Conservation (phyloP, 1,284 basidiomycete genomes). For the Ceratobasidium sp. region DNA sequence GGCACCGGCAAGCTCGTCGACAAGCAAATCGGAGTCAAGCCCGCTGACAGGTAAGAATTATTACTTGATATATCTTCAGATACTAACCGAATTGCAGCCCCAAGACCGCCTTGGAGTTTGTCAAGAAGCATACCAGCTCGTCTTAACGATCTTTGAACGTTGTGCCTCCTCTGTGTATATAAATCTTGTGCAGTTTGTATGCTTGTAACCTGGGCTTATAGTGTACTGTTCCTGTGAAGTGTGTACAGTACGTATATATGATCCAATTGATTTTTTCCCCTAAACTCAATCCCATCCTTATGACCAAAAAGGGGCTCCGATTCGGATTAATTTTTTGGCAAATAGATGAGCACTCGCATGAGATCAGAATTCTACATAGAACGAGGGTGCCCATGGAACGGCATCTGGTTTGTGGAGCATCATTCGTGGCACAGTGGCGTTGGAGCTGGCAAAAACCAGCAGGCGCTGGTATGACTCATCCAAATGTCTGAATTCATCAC, state of each 20-base stretch:
- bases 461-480: no score
- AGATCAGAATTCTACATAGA: no score
- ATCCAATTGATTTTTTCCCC: conserved; percentile 17
- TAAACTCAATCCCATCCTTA: no score
- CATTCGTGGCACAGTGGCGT: no score
- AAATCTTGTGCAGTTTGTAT: conserved; percentile 6
- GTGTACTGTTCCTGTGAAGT: conserved; percentile 10
- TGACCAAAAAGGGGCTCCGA: no score
- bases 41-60: conserved; percentile 71
- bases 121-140: conserved; percentile 46
- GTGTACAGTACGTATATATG: conserved; percentile 25
- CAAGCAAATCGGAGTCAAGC: conserved; percentile 82
- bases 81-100: conserved; percentile 46
- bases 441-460: no score
- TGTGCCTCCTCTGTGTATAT: conserved; percentile 24
- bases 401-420: no score
- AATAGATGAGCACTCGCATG: no score
- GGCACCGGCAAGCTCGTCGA: conserved; percentile 81
- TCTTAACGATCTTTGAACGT: neutral
- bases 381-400: no score
- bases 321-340: no score
- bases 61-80: neutral
- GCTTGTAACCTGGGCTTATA: conserved; percentile 13
- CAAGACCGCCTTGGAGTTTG: conserved; percentile 54
- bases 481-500: no score